Conservation (phyloP, 495 filamentous ascomycete genomes). For the Penicillium ucsense region DNA sequence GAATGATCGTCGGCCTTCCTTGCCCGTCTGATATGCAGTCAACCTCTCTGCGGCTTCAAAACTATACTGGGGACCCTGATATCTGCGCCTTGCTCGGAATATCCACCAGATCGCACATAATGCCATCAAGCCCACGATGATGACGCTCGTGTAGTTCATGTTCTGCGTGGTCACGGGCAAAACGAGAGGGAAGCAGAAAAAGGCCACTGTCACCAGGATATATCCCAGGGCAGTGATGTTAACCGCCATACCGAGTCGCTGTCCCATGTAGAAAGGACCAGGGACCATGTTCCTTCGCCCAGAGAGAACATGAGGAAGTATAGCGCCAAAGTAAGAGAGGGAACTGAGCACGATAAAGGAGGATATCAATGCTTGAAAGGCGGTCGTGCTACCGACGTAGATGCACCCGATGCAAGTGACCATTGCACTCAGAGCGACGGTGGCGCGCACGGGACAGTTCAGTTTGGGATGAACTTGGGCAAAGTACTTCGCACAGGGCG, state of each 20-base stretch:
- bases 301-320: conserved; percentile 57
- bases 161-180: conserved; percentile 41
- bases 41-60: conserved; percentile 22
- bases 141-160: conserved; percentile 63
- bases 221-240: conserved; percentile 48
- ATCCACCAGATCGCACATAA: conserved; percentile 28
- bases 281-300: conserved; percentile 50
- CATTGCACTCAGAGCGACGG: conserved; percentile 45
- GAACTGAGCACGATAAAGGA: conserved; percentile 69
- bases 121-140: conserved; percentile 44
- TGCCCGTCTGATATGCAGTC: conserved; percentile 14
- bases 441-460: conserved; percentile 52
- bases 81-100: conserved; percentile 14
- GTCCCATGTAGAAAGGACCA: conserved; percentile 60
- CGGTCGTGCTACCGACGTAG: conserved; percentile 56
- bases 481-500: conserved; percentile 26
- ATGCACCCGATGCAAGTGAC: conserved; percentile 60
- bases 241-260: conserved; percentile 42
- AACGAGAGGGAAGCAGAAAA: conserved; percentile 63
- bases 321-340: conserved; percentile 60
- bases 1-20: conserved; percentile 16
- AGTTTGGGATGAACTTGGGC: conserved; percentile 28
- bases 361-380: conserved; percentile 63
- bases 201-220: conserved; percentile 55
- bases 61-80: conserved; percentile 25